phyloP scores from a whole-genome alignment of 495 filamentous ascomycete genomes.

The Podospora appendiculata region DNA sequence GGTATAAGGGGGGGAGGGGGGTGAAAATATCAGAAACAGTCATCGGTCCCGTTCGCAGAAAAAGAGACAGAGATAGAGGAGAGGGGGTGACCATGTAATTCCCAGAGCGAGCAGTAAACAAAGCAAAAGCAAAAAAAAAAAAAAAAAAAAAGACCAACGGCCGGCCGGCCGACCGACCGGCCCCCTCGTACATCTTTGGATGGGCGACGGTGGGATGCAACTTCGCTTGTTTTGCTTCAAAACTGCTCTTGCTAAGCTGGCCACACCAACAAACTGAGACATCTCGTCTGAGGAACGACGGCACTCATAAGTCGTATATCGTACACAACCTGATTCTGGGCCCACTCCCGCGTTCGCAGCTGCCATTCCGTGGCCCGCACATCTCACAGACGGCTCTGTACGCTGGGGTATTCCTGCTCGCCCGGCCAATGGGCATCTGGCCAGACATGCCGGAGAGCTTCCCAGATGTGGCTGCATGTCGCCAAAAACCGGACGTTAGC shows the following conservation, averaged over 20 bases:
- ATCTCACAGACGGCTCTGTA: conserved; percentile 27
- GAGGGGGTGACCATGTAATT: no score
- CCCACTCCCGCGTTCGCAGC: neutral
- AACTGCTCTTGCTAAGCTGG: conserved; percentile 1
- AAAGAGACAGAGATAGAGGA: no score
- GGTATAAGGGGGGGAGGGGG: no score
- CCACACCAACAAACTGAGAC: conserved; percentile 14
- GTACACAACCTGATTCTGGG: neutral
- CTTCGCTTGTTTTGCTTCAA: neutral
- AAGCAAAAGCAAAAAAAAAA: no score
- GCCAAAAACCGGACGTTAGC: neutral
- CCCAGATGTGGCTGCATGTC: conserved; percentile 68
- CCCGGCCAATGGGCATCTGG: conserved; percentile 74
- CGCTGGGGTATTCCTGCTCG: conserved; percentile 43
- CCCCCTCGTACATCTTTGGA: no score
- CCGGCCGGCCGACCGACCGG: no score
- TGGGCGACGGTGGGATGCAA: no score
- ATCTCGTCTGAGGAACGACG: neutral
- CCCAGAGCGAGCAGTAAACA: no score
- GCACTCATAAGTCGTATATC: conserved; percentile 1
- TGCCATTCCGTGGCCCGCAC: neutral
- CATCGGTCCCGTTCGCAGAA: no score
- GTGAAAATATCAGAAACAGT: no score
- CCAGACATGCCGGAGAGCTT: conserved; percentile 77
- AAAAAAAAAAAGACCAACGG: no score